Conservation (phyloP, 164 flowering plant species). For the Brasenia schreberi region DNA sequence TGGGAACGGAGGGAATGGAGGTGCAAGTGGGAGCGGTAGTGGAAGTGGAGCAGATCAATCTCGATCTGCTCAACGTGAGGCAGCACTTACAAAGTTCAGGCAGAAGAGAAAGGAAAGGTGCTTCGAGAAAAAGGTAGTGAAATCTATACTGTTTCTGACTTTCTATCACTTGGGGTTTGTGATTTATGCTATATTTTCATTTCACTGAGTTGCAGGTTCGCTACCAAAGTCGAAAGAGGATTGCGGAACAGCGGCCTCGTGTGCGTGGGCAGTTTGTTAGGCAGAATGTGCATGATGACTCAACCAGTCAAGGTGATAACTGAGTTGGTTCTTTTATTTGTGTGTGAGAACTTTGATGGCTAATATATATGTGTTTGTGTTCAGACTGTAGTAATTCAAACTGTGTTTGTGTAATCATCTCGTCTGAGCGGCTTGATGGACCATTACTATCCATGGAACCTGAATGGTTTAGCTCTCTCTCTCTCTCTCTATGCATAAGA, state of each 20-base stretch:
- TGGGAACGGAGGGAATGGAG: constrained; percentile 27
- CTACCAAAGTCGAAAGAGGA: constrained; percentile 61
- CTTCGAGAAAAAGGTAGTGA: constrained; percentile 63
- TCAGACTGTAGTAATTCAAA: neutral
- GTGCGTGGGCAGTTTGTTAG: constrained; percentile 74
- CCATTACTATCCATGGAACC: neutral
- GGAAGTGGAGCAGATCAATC: constrained; percentile 33
- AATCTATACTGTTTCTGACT: neutral
- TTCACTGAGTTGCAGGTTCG: constrained; percentile 32
- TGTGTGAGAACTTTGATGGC: neutral
- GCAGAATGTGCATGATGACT: constrained; percentile 18
- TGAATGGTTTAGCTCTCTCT: neutral
- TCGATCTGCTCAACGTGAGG: constrained; percentile 53
- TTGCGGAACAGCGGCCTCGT: constrained; percentile 77
- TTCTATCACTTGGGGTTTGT: neutral
- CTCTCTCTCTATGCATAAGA: neutral
- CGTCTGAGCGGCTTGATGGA: neutral
- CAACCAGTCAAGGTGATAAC: constrained; percentile 10
- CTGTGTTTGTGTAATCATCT: neutral
- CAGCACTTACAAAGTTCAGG: constrained; percentile 72
- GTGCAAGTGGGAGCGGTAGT: constrained; percentile 25
- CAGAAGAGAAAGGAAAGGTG: constrained; percentile 78
- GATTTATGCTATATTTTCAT: neutral
- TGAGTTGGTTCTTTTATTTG: neutral
- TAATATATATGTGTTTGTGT: neutral